These are phyloP conservation scores for Ophiocordyceps camponoti-rufipedis DNA, from an alignment of 2,329 filamentous ascomycete genomes.

Conservation along the genomic window DNA sequence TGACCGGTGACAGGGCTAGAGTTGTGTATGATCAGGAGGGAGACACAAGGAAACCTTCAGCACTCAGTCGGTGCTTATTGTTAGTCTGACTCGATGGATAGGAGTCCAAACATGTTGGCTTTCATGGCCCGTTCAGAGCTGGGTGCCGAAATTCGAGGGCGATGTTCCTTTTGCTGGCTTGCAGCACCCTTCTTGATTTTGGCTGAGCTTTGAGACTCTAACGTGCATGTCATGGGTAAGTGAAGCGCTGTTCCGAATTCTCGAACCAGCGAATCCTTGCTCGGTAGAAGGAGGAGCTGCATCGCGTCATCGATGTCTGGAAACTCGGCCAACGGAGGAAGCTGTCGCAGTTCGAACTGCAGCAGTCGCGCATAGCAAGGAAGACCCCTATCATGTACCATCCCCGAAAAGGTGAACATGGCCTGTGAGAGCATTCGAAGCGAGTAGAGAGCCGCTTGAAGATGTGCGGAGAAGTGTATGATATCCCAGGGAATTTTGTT, in stretches of 20 bases:
- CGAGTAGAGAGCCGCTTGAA: slow-evolving; percentile 43
- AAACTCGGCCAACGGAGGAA: slow-evolving; percentile 10
- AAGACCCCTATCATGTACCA: neutral
- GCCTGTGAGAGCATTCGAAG: slow-evolving; percentile 29
- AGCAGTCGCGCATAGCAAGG: slow-evolving; percentile 4
- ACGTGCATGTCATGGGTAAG: neutral
- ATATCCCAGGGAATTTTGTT: slow-evolving; percentile 28
- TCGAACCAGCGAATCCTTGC: slow-evolving; percentile 2
- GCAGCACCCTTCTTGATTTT: neutral
- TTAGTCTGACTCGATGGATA: slow-evolving; percentile 3
- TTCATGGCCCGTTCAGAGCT: neutral
- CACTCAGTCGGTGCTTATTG: neutral
- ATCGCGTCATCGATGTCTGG: slow-evolving; percentile 7
- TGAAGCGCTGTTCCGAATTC: slow-evolving; percentile 7
- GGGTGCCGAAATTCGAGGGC: neutral
- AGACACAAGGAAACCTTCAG: neutral
- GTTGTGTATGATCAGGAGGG: neutral
- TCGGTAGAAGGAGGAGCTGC: slow-evolving; percentile 5
- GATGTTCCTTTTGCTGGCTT: neutral
- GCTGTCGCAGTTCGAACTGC: slow-evolving; percentile 5
- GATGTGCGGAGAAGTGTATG: slow-evolving; percentile 42
- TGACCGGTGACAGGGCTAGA: neutral
- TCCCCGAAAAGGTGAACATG: slow-evolving; percentile 5
- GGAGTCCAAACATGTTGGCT: slow-evolving; percentile 4
- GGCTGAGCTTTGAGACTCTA: neutral